These are phyloP conservation scores for Hypericum androsaemum DNA, from an alignment of 345 rosid genomes.

Conservation along the genomic window DNA sequence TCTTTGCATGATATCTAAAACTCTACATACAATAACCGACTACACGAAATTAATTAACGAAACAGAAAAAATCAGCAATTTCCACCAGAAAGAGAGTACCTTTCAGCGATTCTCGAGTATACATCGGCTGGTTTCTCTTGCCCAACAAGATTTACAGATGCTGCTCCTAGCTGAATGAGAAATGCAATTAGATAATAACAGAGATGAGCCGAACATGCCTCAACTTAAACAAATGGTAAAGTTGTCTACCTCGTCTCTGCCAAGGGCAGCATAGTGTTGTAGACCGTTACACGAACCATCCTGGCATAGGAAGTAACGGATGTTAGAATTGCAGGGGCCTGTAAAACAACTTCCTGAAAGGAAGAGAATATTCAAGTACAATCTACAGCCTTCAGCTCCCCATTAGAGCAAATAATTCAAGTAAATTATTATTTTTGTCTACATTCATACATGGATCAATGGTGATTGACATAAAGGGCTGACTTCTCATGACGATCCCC, in stretches of 20 bases:
- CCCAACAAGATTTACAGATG: constrained; percentile 86
- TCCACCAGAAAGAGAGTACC: constrained; percentile 32
- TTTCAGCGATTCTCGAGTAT: constrained; percentile 81
- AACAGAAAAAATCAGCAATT: not conserved
- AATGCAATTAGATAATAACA: constrained; percentile 2
- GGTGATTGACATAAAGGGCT: no score
- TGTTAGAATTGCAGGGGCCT: constrained; percentile 2
- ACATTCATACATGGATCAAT: no score
- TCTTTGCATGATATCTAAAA: constrained; percentile 61
- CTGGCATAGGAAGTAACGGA: constrained; percentile 32
- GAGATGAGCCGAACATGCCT: not conserved
- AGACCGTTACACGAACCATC: constrained; percentile 99
- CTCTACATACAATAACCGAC: constrained; percentile 37
- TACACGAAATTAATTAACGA: constrained; percentile 2
- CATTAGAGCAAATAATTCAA: no score
- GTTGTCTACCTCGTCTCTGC: constrained; percentile 84
- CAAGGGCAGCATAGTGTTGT: constrained; percentile 98
- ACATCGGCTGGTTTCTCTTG: constrained; percentile 94
- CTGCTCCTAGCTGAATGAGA: constrained; percentile 73
- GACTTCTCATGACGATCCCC: no score
- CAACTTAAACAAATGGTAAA: constrained; percentile 8
- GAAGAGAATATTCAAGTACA: not conserved
- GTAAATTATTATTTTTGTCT: no score
- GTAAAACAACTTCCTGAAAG: constrained; percentile 1
- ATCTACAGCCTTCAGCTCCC: no score